A percentile compares a stretch with the other conserved stretches of the same genome.
These are phyloP conservation scores for Aspergillus awamori DNA, from an alignment of 2,329 filamentous ascomycete species.

Conservation along the genomic window DNA sequence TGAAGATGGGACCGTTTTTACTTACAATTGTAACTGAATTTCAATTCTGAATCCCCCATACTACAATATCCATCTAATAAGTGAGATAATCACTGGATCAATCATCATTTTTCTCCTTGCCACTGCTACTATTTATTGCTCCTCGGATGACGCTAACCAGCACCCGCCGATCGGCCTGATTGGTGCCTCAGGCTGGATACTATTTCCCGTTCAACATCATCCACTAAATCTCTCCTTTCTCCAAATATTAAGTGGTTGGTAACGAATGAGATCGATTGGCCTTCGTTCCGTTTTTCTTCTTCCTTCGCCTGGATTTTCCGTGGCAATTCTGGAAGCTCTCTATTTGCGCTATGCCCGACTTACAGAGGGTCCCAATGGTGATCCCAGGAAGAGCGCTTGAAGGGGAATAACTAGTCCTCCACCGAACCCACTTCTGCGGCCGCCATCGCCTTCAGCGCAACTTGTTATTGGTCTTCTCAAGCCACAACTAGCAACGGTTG, in stretches of 20 bases:
- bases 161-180: not conserved
- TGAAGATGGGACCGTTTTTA: too few species aligned
- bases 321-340: not conserved
- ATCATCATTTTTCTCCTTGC: too few species aligned
- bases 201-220: too few species aligned
- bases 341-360: not conserved
- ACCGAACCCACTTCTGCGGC: slow-evolving; percentile 5
- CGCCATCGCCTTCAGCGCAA: not conserved
- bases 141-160: not conserved
- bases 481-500: slow-evolving; percentile 2
- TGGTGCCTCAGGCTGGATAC: not conserved
- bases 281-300: not conserved
- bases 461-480: slow-evolving; percentile 6
- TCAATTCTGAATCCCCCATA: too few species aligned
- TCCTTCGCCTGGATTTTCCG: not conserved
- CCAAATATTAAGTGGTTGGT: too few species aligned
- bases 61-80: too few species aligned
- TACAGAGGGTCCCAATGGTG: too few species aligned
- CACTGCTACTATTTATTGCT: not conserved
- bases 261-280: not conserved
- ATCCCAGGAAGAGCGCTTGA: not conserved
- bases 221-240: not conserved
- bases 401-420: not conserved
- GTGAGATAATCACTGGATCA: too few species aligned
- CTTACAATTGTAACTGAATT: too few species aligned